Evolutionary conservation across 306 rosid genomes (phyloP), one percentile per base, ranked within the genome.

Genomic region (Prunus kanzakura): DNA sequence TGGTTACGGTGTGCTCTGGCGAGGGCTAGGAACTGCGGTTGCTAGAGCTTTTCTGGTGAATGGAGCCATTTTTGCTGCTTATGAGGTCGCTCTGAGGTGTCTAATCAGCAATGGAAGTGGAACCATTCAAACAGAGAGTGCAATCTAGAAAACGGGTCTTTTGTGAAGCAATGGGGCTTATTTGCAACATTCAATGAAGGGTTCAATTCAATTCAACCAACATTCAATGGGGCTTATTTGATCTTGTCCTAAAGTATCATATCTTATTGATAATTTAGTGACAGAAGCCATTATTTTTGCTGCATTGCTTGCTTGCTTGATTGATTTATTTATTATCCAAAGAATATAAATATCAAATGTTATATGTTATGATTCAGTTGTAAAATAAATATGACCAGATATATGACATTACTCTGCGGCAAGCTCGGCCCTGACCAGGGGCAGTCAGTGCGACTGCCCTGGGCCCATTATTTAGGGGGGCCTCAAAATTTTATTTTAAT

Each of bases 1-100:
- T 64, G 97, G 98, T 4, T 81, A 82, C 5, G 7, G 11, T 0
- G 93, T 92, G 68, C 66, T 91, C 10, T 92, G 91, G 87, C 78
- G 95, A 8, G 98, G 98, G 47, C 69, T 92, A 76, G 96, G 96
- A 76, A 94, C 97, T 30, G 87, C 97, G 2, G 87, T 94, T 73
- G 64, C 87, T 0, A 89, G 98, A 64, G 97, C 97, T 0, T 94
- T 94, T 70, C 72, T 94, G 15, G 97, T 94, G 52, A 92, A 94
- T 83, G 98, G 96, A 13, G 89, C 96, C 2, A 63, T 94, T 61
- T 94, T 92, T 67, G 47, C 96, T 54, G 95, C 97, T 47, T 92
- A 94, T 83, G 98, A 94, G 83, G 60, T 88, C 51, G 55, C 92
- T 67, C 78, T 94, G 64, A 90, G 96, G 52, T 73, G 89, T 69